Conservation (phyloP, 805 yeast species). For the Candida tallmaniae region DNA sequence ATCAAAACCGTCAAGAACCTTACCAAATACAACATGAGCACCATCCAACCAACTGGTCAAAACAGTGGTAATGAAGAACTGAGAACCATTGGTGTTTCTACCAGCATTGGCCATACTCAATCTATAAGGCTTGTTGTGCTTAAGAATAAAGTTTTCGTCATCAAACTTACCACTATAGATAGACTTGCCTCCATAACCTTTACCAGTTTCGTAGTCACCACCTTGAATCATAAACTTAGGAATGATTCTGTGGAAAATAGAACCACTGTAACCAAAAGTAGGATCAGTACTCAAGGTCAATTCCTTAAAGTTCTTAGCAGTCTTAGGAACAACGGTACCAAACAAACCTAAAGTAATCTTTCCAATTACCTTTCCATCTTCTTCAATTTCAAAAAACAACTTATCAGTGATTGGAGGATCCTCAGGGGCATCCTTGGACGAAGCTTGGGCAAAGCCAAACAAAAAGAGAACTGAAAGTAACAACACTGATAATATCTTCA, state of each 20-base stretch:
- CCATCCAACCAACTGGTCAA: constrained; percentile 90
- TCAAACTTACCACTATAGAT: constrained; percentile 67
- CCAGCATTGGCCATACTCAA: constrained; percentile 98
- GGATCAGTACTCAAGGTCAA: constrained; percentile 57
- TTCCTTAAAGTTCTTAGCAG: constrained; percentile 94
- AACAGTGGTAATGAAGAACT: constrained; percentile 93
- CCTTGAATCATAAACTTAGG: constrained; percentile 48
- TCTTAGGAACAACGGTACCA: constrained; percentile 90
- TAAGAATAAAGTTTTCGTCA: constrained; percentile 71
- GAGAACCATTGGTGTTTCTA: constrained; percentile 97
- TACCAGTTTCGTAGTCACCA: constrained; percentile 45
- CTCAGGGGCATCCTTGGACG: constrained; percentile 19
- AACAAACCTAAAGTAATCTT: constrained; percentile 83
- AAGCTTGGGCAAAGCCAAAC: constrained; percentile 7
- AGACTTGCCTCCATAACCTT: constrained; percentile 45
- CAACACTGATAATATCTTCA: constrained; percentile 14
- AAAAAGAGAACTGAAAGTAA: constrained; percentile 8
- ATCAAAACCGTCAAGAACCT: constrained; percentile 85
- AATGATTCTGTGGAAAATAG: constrained; percentile 45
- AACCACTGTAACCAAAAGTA: constrained; percentile 41
- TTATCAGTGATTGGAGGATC: constrained; percentile 64
- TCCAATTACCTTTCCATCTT: constrained; percentile 76
- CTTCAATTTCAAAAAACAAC: constrained; percentile 82
- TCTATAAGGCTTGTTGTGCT: constrained; percentile 75
- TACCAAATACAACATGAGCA: constrained; percentile 94